Conservation (phyloP, 2,329 filamentous ascomycete genomes). For the Venturia nashicola region DNA sequence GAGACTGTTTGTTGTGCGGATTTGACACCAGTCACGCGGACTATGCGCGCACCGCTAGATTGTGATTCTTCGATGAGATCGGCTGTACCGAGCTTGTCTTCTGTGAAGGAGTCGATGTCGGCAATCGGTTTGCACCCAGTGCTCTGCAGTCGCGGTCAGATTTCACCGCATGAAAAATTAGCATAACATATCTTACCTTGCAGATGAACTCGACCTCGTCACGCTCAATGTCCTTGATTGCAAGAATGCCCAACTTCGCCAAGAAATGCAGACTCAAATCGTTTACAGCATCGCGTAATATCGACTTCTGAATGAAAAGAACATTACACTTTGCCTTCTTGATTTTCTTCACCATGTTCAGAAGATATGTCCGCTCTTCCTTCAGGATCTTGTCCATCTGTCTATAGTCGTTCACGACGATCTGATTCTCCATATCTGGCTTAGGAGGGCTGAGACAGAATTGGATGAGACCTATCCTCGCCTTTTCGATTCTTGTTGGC, state of each 20-base stretch:
- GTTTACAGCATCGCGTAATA: slow-evolving; percentile 93
- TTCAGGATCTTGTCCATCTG: slow-evolving; percentile 99
- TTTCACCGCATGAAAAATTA: neutral
- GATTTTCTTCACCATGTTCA: slow-evolving; percentile 99
- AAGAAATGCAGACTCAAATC: slow-evolving; percentile 96
- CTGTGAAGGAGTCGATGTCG: slow-evolving; percentile 95
- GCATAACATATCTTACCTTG: slow-evolving; percentile 54
- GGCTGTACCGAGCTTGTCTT: slow-evolving; percentile 91
- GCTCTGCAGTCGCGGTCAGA: slow-evolving; percentile 33
- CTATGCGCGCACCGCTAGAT: slow-evolving; percentile 76
- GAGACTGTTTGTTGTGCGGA: slow-evolving; percentile 76
- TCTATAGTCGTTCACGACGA: slow-evolving; percentile 97
- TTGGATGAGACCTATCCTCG: slow-evolving; percentile 89
- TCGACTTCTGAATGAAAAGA: slow-evolving; percentile 95
- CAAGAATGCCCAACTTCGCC: slow-evolving; percentile 89
- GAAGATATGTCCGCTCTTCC: slow-evolving; percentile 92
- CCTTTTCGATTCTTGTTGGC: slow-evolving; percentile 90
- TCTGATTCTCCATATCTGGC: slow-evolving; percentile 99
- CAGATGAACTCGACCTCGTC: slow-evolving; percentile 99
- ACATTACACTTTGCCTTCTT: slow-evolving; percentile 99
- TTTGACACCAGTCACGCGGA: slow-evolving; percentile 90
- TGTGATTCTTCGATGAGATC: slow-evolving; percentile 90
- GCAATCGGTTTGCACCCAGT: slow-evolving; percentile 98
- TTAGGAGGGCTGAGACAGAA: slow-evolving; percentile 98
- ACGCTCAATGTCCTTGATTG: slow-evolving; percentile 94